These are phyloP conservation scores for Chalciporus piperatus DNA, from an alignment of 768 basidiomycete species.

Conservation along the genomic window DNA sequence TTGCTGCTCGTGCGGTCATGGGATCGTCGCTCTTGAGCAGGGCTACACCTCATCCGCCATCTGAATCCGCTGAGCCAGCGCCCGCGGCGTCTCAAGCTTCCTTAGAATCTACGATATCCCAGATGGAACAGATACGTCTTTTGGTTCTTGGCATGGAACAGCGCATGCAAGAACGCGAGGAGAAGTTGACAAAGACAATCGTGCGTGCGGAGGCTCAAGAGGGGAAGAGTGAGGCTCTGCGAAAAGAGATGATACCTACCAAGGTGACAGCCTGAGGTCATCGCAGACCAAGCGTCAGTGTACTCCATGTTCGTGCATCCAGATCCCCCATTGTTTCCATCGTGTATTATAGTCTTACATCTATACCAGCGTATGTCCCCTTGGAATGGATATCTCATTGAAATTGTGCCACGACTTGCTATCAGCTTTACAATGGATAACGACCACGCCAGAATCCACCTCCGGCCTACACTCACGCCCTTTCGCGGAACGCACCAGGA, in stretches of 20 bases:
- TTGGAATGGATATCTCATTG: background rate
- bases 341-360: constrained; percentile 24
- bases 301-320: constrained; percentile 12
- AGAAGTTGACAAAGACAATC: constrained; percentile 56
- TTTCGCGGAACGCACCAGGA: background rate
- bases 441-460: too few species aligned
- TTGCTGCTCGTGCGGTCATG: constrained; percentile 26
- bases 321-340: background rate
- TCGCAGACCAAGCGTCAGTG: background rate
- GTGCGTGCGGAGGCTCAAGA: constrained; percentile 60
- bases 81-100: constrained; percentile 22
- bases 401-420: too few species aligned
- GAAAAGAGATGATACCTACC: constrained; percentile 36
- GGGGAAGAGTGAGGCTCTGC: constrained; percentile 48
- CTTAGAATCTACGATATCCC: constrained; percentile 46
- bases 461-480: too few species aligned
- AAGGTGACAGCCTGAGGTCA: constrained; percentile 14
- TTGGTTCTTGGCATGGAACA: constrained; percentile 77
- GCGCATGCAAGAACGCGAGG: constrained; percentile 59
- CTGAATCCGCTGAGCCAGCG: constrained; percentile 15
- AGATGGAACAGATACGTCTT: constrained; percentile 67
- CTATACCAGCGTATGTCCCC: constrained; percentile 12
- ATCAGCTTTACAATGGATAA: too few species aligned
- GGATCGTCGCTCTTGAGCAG: constrained; percentile 28
- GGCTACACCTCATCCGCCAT: constrained; percentile 9